Conservation (phyloP, 441 rosid genomes). For the Omphalea diandra region DNA sequence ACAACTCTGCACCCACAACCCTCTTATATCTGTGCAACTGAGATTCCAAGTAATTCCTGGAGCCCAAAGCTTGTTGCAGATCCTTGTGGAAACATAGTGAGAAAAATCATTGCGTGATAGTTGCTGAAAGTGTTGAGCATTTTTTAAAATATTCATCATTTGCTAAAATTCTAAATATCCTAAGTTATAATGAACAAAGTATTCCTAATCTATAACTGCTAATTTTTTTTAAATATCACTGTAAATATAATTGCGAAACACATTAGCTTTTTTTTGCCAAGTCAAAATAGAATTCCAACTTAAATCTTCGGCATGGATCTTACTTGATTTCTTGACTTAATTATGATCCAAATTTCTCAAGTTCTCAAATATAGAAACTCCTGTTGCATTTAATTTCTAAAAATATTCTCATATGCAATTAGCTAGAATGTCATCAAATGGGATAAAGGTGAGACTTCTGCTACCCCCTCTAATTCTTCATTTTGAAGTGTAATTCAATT, state of each 20-base stretch:
- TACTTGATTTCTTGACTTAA: no score
- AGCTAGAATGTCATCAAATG: no score
- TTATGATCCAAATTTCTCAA: not conserved
- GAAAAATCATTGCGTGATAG: constrained; percentile 4
- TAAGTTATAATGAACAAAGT: not conserved
- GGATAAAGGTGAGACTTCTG: not conserved
- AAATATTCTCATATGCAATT: not conserved
- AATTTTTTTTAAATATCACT: not conserved
- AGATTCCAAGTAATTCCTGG: constrained; percentile 44
- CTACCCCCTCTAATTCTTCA: not conserved
- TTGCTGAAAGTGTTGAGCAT: not conserved
- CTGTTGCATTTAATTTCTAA: not conserved
- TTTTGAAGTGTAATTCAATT: constrained; percentile 2
- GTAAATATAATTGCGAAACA: not conserved
- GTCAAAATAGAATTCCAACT: not conserved
- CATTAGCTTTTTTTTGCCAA: not conserved
- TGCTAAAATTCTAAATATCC: not conserved
- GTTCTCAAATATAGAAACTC: not conserved
- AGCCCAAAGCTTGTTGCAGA: constrained; percentile 39
- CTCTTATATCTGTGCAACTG: constrained; percentile 51
- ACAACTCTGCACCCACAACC: constrained; percentile 64
- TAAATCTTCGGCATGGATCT: not conserved
- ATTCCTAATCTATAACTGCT: not conserved
- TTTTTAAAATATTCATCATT: not conserved
- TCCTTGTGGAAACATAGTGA: constrained; percentile 43